Conservation (phyloP, 1,139 yeast genomes). For the Lodderomyces elongisporus region DNA sequence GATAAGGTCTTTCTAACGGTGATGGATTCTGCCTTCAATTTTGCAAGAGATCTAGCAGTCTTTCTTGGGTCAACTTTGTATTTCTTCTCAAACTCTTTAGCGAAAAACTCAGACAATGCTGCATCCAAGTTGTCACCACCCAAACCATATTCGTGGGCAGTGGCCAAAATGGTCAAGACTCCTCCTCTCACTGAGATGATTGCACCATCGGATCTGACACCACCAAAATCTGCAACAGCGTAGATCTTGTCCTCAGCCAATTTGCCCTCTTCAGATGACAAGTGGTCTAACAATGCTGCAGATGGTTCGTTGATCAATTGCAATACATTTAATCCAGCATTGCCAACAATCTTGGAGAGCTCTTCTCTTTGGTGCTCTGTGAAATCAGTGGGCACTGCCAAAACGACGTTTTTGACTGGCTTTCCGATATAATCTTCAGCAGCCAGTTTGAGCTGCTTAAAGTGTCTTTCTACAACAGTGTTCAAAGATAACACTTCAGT, state of each 20-base stretch:
- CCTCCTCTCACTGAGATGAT: constrained; percentile 93
- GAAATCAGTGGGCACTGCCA: constrained; percentile 91
- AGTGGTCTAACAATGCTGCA: constrained; percentile 83
- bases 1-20: constrained; percentile 88
- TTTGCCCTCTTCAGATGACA: constrained; percentile 49
- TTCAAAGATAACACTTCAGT: constrained; percentile 55
- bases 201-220: constrained; percentile 94
- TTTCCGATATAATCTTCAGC: constrained; percentile 92
- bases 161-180: constrained; percentile 79
- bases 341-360: constrained; percentile 56
- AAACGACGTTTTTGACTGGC: constrained; percentile 73
- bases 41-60: constrained; percentile 82
- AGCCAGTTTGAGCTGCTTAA: constrained; percentile 74
- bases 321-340: constrained; percentile 73
- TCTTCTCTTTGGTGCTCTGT: constrained; percentile 65
- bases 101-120: constrained; percentile 75
- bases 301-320: constrained; percentile 93
- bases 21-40: constrained; percentile 79
- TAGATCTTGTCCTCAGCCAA: constrained; percentile 69
- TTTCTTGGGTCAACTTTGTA: constrained; percentile 74
- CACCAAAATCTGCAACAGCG: constrained; percentile 96
- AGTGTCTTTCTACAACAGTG: constrained; percentile 80
- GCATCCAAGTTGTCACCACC: constrained; percentile 89
- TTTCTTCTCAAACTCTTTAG: constrained; percentile 92
- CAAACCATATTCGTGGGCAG: constrained; percentile 74